Base-by-base conservation (phyloP, 2,329 filamentous ascomycete species). In the Phaeosphaeria sp. region DNA sequence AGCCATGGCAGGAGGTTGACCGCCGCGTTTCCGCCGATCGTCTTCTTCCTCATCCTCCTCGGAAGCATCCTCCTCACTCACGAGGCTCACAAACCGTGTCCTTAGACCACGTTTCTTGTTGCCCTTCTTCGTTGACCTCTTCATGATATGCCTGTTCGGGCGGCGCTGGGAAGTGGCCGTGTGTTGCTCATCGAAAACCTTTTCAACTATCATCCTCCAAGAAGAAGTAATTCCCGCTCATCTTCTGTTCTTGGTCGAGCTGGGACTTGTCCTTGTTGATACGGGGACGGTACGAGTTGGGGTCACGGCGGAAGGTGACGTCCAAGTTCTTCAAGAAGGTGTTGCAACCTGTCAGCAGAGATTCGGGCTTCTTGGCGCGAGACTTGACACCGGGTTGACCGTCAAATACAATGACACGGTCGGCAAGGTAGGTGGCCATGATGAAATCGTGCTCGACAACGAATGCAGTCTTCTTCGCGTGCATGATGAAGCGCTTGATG, bases 401-500 rank as follows among this genome's bases (percentile, higher is more conserved):
- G 75, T 98, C 95, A 74, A 99, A 99, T 74, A 99, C 95, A 74
- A 99, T 99, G 78, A 99, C 95, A 67, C 95, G 91, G 75, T 99
- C 96, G 46, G 95, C 88, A 47, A 90, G 84, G 74, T 90, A 90
- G 44, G 88, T 90, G 42, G 88, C 87, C 93, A 98, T 97, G 83
- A 98, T 97, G 84, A 99, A 98, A 86, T 99, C 95, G 90, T 99
- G 95, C 88, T 99, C 95, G 77, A 99, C 94, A 68, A 99, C 89
- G 79, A 99, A 99, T 50, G 95, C 95, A 0, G 95, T 99, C 88
- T 98, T 98, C 89, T 98, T 98, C 72, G 93, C 89, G 84, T 99
- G 94, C 95, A 99, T 99, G 81, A 99, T 99, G 86, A 96, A 99
- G 67, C 95, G 90, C 86, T 99, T 99, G 83, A 99, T 99, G 77